A percentile compares a stretch with the other conserved stretches of the same genome.
phyloP scores from a whole-genome alignment of 2,329 filamentous ascomycete genomes.

The Aspergillus fumigatiaffinis region DNA sequence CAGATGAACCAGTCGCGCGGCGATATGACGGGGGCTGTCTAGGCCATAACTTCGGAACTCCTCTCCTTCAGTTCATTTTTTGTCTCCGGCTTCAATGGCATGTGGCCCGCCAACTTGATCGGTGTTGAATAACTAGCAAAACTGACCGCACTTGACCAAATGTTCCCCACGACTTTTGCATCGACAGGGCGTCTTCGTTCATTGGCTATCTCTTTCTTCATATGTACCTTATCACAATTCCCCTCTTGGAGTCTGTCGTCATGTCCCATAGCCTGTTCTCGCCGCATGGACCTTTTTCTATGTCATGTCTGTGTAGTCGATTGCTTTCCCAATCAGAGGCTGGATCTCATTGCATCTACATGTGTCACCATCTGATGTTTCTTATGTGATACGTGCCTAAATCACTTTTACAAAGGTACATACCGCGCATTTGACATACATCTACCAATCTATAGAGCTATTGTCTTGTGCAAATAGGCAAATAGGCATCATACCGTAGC shows the following conservation, averaged over 20 bases:
- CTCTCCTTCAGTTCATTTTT: background rate
- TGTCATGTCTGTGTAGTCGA: background rate
- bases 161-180: slow-evolving; percentile 20
- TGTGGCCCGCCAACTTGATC: background rate
- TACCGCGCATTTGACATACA: background rate
- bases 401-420: background rate
- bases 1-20: slow-evolving; percentile 20
- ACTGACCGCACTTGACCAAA: slow-evolving; percentile 3
- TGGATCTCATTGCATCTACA: background rate
- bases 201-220: slow-evolving; percentile 7
- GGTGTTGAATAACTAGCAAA: slow-evolving; percentile 1
- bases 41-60: background rate
- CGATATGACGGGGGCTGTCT: slow-evolving; percentile 13
- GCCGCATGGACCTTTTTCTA: background rate
- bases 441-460: background rate
- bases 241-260: slow-evolving; percentile 1
- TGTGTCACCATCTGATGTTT: background rate
- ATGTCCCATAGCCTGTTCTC: slow-evolving; percentile 1
- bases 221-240: background rate
- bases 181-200: slow-evolving; percentile 20
- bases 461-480: too few relatives aligned
- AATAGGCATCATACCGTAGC: too few relatives aligned
- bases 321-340: background rate
- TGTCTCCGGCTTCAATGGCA: slow-evolving; percentile 1
- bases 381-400: background rate